phyloP scores from a whole-genome alignment of 2,329 filamentous ascomycete genomes.

The Byssoonygena ceratinophila region DNA sequence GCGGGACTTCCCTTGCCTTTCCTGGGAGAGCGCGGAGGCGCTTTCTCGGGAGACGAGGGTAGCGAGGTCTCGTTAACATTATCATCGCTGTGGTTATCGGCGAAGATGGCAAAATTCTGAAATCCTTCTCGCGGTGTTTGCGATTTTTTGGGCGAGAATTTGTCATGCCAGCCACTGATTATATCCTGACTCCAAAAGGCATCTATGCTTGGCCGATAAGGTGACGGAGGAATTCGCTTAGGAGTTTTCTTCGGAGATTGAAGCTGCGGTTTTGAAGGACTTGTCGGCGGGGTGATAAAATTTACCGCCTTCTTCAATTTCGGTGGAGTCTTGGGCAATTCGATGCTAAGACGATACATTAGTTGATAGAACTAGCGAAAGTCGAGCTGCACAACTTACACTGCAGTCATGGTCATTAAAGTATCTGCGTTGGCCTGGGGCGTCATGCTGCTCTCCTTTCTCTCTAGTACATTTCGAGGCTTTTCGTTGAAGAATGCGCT shows the following conservation, averaged over 20 bases:
- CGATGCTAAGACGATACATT: background rate
- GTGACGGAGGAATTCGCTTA: conserved; percentile 40
- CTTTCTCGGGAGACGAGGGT: conserved; percentile 30
- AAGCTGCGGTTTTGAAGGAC: conserved; percentile 35
- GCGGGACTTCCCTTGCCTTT: conserved; percentile 23
- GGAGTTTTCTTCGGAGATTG: conserved; percentile 40
- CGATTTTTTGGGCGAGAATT: conserved; percentile 43
- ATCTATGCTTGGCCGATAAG: conserved; percentile 42
- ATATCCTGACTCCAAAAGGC: conserved; percentile 45
- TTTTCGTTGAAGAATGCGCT: background rate
- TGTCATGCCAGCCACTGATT: conserved; percentile 46
- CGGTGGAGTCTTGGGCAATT: background rate
- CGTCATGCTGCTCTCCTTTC: too few species aligned
- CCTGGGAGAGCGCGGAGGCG: conserved; percentile 16
- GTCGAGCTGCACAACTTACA: background rate
- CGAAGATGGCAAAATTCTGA: conserved; percentile 25
- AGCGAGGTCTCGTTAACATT: conserved; percentile 15
- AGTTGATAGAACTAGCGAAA: background rate
- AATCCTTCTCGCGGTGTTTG: conserved; percentile 14
- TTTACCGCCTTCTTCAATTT: background rate
- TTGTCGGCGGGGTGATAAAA: conserved; percentile 35
- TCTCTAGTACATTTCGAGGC: background rate
- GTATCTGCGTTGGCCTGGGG: too few species aligned
- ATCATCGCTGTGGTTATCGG: conserved; percentile 30
- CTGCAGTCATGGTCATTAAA: background rate